phyloP scores from a whole-genome alignment of 176 grass and related monocot species.

The Cenchrus purpureus region DNA sequence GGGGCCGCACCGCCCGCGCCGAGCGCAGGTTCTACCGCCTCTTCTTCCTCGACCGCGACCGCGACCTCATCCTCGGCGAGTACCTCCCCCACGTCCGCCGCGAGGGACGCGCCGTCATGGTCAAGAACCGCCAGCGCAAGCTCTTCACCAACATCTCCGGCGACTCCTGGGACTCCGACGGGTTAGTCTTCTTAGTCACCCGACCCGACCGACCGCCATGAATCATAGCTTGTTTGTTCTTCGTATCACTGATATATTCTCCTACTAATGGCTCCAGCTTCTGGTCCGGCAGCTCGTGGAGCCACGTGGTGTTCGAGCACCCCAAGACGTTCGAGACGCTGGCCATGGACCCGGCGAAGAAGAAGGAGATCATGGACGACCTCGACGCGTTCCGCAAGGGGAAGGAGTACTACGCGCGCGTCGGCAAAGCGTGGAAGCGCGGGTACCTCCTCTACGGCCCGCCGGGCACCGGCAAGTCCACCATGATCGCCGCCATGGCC shows the following conservation, averaged over 20 bases:
- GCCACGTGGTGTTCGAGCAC: constrained; percentile 46
- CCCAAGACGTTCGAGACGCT: constrained; percentile 43
- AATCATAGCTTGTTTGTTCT: too few species aligned
- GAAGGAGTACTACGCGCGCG: constrained; percentile 33
- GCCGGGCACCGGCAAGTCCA: constrained; percentile 29
- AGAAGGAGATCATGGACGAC: constrained; percentile 35
- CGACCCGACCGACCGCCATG: too few species aligned
- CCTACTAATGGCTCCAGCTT: background rate
- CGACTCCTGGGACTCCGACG: background rate
- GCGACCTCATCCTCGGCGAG: constrained; percentile 15
- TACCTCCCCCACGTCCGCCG: constrained; percentile 44
- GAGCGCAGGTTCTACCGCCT: constrained; percentile 17
- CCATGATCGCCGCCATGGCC: constrained; percentile 30
- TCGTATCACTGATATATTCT: too few species aligned
- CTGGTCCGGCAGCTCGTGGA: constrained; percentile 20
- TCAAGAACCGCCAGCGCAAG: constrained; percentile 38
- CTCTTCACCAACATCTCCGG: constrained; percentile 49
- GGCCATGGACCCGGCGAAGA: constrained; percentile 38
- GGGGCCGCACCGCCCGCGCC: background rate
- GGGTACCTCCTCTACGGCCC: constrained; percentile 34
- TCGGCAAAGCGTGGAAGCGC: constrained; percentile 33
- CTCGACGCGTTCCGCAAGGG: constrained; percentile 15
- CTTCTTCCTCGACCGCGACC: constrained; percentile 23
- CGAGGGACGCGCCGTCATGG: constrained; percentile 16
- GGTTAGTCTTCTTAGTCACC: background rate